These are phyloP conservation scores for Botrytis hyacinthi DNA, from an alignment of 2,329 filamentous ascomycete species.

Conservation along the genomic window DNA sequence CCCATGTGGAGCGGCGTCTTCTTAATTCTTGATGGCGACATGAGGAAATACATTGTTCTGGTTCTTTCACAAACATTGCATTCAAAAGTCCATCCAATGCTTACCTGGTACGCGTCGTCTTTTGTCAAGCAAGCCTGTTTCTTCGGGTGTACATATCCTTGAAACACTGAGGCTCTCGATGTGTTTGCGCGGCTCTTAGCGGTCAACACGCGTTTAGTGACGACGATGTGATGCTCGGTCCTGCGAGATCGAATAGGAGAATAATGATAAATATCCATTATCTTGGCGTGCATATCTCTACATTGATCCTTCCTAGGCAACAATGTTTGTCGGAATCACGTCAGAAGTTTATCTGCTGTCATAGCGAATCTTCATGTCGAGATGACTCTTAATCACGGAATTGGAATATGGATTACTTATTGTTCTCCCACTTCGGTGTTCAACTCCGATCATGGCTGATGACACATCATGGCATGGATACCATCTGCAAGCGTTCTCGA, in stretches of 20 bases:
- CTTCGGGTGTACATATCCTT: background rate
- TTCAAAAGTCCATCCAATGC: background rate
- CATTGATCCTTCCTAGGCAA: background rate
- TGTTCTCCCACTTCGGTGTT: background rate
- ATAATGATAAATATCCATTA: background rate
- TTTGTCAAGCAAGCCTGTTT: background rate
- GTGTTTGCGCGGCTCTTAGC: background rate
- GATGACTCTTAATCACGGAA: background rate
- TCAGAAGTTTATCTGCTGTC: background rate
- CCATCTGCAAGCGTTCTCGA: background rate
- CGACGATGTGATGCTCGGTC: background rate
- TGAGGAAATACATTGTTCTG: background rate
- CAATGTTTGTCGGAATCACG: background rate
- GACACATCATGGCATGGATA: background rate
- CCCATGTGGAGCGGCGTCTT: background rate
- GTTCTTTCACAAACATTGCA: background rate
- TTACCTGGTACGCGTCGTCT: background rate
- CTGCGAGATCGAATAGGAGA: background rate
- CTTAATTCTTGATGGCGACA: background rate
- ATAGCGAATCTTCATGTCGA: background rate
- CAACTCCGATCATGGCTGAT: background rate
- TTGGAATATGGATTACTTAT: background rate
- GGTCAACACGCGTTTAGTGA: slow-evolving; percentile 11
- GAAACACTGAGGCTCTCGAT: background rate
- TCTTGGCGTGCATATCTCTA: background rate